Evolutionary conservation across 805 yeast genomes (phyloP).

Genomic region (Spathaspora sp.): DNA sequence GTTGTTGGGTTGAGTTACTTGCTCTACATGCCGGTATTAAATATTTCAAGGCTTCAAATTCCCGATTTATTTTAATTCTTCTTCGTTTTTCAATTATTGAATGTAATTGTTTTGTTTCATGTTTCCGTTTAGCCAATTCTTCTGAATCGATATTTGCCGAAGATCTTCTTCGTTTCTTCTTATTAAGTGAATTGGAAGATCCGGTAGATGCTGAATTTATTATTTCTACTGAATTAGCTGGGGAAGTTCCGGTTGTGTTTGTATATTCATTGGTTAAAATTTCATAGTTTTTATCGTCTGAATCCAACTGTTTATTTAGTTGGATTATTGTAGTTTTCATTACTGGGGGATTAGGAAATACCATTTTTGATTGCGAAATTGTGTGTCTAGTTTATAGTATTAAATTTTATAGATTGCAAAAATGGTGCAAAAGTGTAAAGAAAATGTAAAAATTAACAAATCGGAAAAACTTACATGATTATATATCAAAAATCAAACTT

Average conservation of each 20-base stretch:
- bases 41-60: conserved; percentile 75
- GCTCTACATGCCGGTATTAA: conserved; percentile 73
- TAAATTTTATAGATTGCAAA: background rate
- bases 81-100: conserved; percentile 78
- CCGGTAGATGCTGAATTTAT: background rate
- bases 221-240: background rate
- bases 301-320: conserved; percentile 39
- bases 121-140: conserved; percentile 38
- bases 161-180: conserved; percentile 39
- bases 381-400: background rate
- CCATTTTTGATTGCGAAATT: background rate
- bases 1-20: conserved; percentile 12
- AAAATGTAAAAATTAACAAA: background rate
- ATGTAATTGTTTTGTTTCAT: conserved; percentile 50
- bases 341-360: conserved; percentile 37
- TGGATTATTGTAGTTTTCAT: conserved; percentile 44
- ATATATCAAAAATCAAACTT: background rate
- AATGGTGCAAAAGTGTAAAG: background rate
- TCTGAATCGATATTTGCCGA: conserved; percentile 35
- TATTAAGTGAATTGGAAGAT: conserved; percentile 3
- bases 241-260: conserved; percentile 1
- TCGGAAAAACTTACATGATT: background rate
- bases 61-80: conserved; percentile 74
- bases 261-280: conserved; percentile 38
- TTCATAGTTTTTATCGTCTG: conserved; percentile 39